Conservation (phyloP, 2,329 filamentous ascomycete genomes). For the Pseudodiploospora longispora region DNA sequence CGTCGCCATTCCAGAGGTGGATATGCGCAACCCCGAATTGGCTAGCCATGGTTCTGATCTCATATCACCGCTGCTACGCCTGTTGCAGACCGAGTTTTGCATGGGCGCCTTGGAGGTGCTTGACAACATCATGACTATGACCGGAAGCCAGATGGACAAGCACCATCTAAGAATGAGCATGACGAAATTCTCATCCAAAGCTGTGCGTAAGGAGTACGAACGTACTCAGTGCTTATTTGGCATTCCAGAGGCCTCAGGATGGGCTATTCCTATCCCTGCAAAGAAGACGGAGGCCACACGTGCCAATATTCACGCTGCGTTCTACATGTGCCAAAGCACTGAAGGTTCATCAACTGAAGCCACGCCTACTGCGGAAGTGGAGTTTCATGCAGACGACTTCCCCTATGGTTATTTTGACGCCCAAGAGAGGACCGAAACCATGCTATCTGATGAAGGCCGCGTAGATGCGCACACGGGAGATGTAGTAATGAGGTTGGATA, state of each 20-base stretch:
- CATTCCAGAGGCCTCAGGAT: slow-evolving; percentile 90
- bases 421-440: slow-evolving; percentile 72
- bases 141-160: slow-evolving; percentile 83
- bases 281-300: slow-evolving; percentile 81
- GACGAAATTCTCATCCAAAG: slow-evolving; percentile 77
- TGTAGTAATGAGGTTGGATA: slow-evolving; percentile 71
- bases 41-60: slow-evolving; percentile 87
- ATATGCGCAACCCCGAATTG: slow-evolving; percentile 87
- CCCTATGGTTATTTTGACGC: slow-evolving; percentile 70
- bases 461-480: slow-evolving; percentile 65
- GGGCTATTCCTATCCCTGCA: slow-evolving; percentile 90
- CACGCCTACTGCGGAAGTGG: slow-evolving; percentile 73
- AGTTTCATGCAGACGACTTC: slow-evolving; percentile 87
- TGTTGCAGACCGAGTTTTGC: slow-evolving; percentile 89
- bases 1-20: slow-evolving; percentile 76
- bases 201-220: slow-evolving; percentile 89
- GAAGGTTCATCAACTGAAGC: slow-evolving; percentile 51
- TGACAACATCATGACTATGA: slow-evolving; percentile 92
- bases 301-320: slow-evolving; percentile 89
- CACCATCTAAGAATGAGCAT: slow-evolving; percentile 98
- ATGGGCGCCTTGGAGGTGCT: slow-evolving; percentile 86
- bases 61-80: slow-evolving; percentile 81
- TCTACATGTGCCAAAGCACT: slow-evolving; percentile 79
- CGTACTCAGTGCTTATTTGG: slow-evolving; percentile 91
- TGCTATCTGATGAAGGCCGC: slow-evolving; percentile 79